phyloP scores from a whole-genome alignment of 2,329 filamentous ascomycete species.

The Drechslerella coelobrocha region DNA sequence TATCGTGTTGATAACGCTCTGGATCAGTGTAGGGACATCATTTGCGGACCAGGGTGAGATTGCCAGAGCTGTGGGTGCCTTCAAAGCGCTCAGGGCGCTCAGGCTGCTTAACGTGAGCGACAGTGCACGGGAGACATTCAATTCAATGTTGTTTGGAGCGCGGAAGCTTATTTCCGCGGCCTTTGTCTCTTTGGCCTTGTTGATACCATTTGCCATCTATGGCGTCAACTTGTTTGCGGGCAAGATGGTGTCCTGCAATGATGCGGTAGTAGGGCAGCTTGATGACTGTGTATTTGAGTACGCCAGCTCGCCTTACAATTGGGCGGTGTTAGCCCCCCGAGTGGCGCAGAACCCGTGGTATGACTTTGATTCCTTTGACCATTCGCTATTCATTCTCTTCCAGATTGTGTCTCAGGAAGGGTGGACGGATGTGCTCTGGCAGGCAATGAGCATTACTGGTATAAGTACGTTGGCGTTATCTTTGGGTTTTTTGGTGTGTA shows the following conservation, averaged over 20 bases:
- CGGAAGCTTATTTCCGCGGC: slow-evolving; percentile 93
- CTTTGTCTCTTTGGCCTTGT: slow-evolving; percentile 88
- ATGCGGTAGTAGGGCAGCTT: slow-evolving; percentile 68
- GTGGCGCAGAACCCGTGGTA: slow-evolving; percentile 82
- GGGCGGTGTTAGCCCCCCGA: slow-evolving; percentile 83
- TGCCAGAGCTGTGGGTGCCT: slow-evolving; percentile 89
- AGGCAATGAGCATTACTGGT: slow-evolving; percentile 80
- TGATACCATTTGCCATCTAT: slow-evolving; percentile 97
- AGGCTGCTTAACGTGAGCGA: slow-evolving; percentile 94
- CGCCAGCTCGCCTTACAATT: slow-evolving; percentile 76
- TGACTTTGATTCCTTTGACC: slow-evolving; percentile 93
- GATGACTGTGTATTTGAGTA: slow-evolving; percentile 85
- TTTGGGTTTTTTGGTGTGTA: slow-evolving; percentile 1
- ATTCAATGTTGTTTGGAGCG: slow-evolving; percentile 89
- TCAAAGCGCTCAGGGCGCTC: slow-evolving; percentile 92
- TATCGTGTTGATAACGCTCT: slow-evolving; percentile 86
- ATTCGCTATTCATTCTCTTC: slow-evolving; percentile 93
- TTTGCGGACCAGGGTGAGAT: slow-evolving; percentile 81
- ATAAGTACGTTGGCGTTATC: slow-evolving; percentile 60
- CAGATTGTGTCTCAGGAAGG: slow-evolving; percentile 99
- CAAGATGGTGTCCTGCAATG: slow-evolving; percentile 80
- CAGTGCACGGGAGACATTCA: slow-evolving; percentile 92
- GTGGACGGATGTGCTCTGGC: slow-evolving; percentile 92
- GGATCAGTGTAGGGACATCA: slow-evolving; percentile 89
- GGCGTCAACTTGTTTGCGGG: slow-evolving; percentile 92